Percentiles rank a stretch among this genome's conserved stretches.
These are phyloP conservation scores for Penicillium desertorum DNA, from an alignment of 495 filamentous ascomycete species.

Conservation along the genomic window DNA sequence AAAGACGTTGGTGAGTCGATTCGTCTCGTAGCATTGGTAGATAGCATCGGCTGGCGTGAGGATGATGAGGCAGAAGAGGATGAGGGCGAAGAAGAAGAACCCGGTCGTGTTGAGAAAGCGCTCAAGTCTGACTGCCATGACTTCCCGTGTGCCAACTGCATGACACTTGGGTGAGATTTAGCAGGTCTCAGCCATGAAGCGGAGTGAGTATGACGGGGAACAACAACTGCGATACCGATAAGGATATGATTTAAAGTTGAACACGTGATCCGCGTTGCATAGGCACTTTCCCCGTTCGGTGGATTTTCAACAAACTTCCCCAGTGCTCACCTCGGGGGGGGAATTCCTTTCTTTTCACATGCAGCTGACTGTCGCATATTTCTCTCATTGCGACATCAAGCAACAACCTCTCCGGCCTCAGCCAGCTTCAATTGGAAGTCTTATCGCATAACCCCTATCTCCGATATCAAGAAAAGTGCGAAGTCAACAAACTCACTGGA, in stretches of 20 bases:
- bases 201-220: conserved; percentile 1
- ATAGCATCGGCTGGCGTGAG: conserved; percentile 83
- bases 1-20: conserved; percentile 76
- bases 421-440: background rate
- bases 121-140: conserved; percentile 59
- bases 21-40: conserved; percentile 65
- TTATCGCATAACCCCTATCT: conserved; percentile 16
- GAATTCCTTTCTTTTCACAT: background rate
- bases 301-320: background rate
- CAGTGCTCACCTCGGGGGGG: background rate
- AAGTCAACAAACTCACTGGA: conserved; percentile 6
- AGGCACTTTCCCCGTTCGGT: background rate
- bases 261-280: background rate
- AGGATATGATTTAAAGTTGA: conserved; percentile 7
- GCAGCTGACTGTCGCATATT: background rate
- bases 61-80: conserved; percentile 70
- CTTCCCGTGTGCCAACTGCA: conserved; percentile 21
- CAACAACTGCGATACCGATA: conserved; percentile 2
- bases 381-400: background rate
- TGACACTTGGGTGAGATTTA: conserved; percentile 13
- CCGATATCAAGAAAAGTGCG: conserved; percentile 10
- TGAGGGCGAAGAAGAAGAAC: conserved; percentile 73
- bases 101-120: conserved; percentile 78
- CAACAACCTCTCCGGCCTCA: background rate
- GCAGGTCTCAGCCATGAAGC: conserved; percentile 8